A percentile compares a stretch with the other conserved stretches of the same genome.
phyloP scores from a whole-genome alignment of 306 rosid species.

The Cicer cuneatum region DNA sequence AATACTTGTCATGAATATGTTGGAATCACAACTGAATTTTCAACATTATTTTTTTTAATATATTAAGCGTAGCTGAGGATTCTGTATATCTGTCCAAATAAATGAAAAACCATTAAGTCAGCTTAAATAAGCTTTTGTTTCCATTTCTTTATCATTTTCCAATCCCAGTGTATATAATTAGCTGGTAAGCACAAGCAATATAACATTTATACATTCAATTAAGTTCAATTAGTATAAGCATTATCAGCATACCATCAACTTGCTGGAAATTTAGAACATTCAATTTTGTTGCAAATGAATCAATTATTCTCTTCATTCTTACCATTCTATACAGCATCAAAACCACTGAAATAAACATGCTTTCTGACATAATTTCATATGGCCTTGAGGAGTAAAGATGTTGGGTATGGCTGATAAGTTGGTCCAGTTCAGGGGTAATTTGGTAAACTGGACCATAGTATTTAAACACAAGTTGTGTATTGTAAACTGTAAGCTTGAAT shows the following conservation, averaged over 20 bases:
- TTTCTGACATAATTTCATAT: constrained; percentile 6
- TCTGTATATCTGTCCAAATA: constrained; percentile 20
- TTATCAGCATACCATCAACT: constrained; percentile 20
- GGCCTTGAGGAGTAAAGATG: constrained; percentile 24
- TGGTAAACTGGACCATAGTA: too few species aligned
- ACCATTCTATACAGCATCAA: neutral
- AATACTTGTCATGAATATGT: constrained; percentile 29
- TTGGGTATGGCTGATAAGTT: too few species aligned
- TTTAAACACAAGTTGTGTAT: too few species aligned
- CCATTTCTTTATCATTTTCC: constrained; percentile 20
- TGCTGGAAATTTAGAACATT: constrained; percentile 14
- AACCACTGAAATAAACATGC: constrained; percentile 26
- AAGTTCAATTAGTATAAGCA: constrained; percentile 4
- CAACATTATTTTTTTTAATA: neutral
- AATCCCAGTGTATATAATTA: neutral
- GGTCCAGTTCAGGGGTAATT: too few species aligned
- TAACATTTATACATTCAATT: neutral
- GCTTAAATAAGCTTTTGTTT: neutral
- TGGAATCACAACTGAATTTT: constrained; percentile 25
- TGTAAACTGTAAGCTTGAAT: too few species aligned
- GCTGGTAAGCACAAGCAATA: constrained; percentile 9
- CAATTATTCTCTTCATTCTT: constrained; percentile 23
- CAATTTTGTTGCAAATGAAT: constrained; percentile 10
- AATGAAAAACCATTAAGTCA: neutral
- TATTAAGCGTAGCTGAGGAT: neutral